A percentile compares a stretch with the other conserved stretches of the same genome.
Evolutionary conservation across 768 basidiomycete genomes (phyloP).

Genomic region (Lentinula lateritia): DNA sequence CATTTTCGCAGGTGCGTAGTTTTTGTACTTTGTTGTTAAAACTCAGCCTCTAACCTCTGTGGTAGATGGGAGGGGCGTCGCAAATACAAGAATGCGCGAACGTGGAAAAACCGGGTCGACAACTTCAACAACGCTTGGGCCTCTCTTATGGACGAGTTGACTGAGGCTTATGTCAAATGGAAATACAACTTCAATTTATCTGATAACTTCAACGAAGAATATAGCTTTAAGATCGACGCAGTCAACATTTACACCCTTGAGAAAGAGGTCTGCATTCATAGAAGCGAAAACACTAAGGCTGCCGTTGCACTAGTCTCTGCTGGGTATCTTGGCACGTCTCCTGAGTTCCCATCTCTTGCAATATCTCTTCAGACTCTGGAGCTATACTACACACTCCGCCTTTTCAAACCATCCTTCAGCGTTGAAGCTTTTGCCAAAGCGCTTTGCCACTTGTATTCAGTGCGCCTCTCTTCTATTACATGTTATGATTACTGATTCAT

Average conservation of each 20-base stretch:
- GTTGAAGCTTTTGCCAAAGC: conserved; percentile 4
- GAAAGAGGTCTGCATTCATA: background rate
- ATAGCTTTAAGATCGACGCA: conserved; percentile 3
- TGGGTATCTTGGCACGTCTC: conserved; percentile 14
- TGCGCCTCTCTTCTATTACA: conserved; percentile 4
- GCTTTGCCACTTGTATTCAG: conserved; percentile 18
- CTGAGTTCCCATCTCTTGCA: conserved; percentile 12
- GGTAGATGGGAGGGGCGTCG: background rate
- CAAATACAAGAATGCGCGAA: conserved; percentile 6
- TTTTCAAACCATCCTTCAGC: no score
- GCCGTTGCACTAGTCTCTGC: conserved; percentile 13
- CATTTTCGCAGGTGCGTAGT: background rate
- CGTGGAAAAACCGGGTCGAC: conserved; percentile 7
- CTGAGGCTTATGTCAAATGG: conserved; percentile 8
- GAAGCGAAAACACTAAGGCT: background rate
- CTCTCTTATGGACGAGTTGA: conserved; percentile 2
- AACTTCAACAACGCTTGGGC: conserved; percentile 5
- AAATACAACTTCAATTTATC: conserved; percentile 3
- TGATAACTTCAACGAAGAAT: conserved; percentile 3
- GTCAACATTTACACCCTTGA: conserved; percentile 13
- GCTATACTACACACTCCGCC: no score
- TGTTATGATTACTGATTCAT: background rate
- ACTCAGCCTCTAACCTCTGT: background rate
- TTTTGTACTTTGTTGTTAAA: background rate
- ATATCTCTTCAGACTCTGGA: conserved; percentile 14